Base-by-base conservation (phyloP, 257 asterid genomes). In the Echium plantagineum region DNA sequence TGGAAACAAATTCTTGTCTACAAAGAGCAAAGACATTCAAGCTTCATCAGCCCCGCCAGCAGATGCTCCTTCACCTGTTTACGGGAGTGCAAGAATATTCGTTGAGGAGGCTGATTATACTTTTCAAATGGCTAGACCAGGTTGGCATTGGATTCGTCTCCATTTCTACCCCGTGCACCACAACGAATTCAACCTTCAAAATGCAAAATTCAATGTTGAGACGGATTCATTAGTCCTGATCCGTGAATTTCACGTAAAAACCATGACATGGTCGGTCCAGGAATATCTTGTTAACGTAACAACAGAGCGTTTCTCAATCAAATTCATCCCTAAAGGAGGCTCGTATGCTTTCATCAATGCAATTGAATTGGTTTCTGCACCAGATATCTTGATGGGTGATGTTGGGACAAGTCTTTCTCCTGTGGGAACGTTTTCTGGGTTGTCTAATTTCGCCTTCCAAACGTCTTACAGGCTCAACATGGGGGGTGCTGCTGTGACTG, bases 81-180 rank as follows among this genome's bases (percentile, higher is more conserved):
- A 93, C 54, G 64, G 66, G 2, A 61, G 89, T 0, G 97, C 96
- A 0, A 79, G 63, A 35, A 65, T 86, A 2, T 93, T 93, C 62
- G 81, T 75, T 1, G 53, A 57, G 12, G 69, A 51, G 1, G 96
- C 95, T 3, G 74, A 81, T 0, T 93, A 80, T 77, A 73, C 87
- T 0, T 89, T 86, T 71, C 97, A 72, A 22, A 81, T 84, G 9
- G 46, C 70, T 53, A 67, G 77, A 52, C 83, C 94, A 19, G 96
- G 97, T 0, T 81, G 85, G 90, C 96, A 90, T 58, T 90, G 94
- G 96, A 73, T 87, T 24, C 83, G 96, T 10, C 85, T 87, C 51
- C 85, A 90, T 63, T 90, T 90, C 53, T 74, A 76, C 0, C 88
- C 90, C 0, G 9, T 83, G 1, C 58, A 64, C 31, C 75, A 59